Conservation (phyloP, 257 asterid genomes). For the Paulownia fortunei region DNA sequence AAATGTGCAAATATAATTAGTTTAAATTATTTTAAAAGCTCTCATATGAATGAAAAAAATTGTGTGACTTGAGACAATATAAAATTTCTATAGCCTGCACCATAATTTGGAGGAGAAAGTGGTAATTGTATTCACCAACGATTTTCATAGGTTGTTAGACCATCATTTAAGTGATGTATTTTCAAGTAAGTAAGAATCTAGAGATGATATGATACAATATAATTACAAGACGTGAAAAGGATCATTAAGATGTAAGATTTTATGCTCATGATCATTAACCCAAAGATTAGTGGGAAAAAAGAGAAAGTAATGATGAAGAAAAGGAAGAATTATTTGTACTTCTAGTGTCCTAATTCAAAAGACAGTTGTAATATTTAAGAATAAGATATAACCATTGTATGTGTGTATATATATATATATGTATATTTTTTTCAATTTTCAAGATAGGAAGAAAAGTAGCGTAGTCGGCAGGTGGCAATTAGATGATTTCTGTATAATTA, state of each 20-base stretch:
- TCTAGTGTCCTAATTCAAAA: background rate
- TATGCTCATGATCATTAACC: background rate
- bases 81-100: too few species aligned
- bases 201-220: background rate
- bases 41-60: too few species aligned
- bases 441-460: constrained; percentile 31
- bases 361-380: background rate
- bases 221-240: background rate
- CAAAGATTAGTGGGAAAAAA: background rate
- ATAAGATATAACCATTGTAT: too few species aligned
- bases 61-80: too few species aligned
- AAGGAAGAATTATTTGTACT: background rate
- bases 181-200: background rate
- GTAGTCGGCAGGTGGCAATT: constrained; percentile 39
- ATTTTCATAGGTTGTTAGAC: background rate
- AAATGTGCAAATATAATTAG: too few species aligned
- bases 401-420: too few species aligned
- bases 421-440: constrained; percentile 31
- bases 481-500: background rate
- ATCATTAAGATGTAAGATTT: background rate
- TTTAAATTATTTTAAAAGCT: too few species aligned
- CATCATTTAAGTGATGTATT: background rate
- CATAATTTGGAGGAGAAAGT: background rate
- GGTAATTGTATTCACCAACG: background rate
- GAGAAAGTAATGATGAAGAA: constrained; percentile 6